phyloP scores from a whole-genome alignment of 2,329 filamentous ascomycete genomes.

The Tolypocladium sp. region DNA sequence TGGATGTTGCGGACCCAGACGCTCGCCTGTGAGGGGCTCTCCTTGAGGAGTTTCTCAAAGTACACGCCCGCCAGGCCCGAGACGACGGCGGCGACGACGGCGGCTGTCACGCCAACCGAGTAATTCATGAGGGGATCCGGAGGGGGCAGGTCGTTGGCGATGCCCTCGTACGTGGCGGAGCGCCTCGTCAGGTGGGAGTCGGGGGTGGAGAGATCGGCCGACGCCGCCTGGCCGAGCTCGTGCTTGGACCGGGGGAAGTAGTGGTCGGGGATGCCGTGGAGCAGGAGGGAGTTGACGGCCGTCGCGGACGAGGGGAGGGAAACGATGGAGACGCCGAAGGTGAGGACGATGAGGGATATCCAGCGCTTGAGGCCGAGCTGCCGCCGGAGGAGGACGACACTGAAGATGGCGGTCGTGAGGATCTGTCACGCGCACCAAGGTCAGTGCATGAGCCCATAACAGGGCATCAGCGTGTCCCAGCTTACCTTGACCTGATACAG shows the following conservation, averaged over 20 bases:
- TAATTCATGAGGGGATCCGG: slow-evolving; percentile 58
- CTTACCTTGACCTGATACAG: slow-evolving; percentile 82
- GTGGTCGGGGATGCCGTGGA: slow-evolving; percentile 54
- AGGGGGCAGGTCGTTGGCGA: slow-evolving; percentile 49
- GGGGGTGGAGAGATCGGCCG: slow-evolving; percentile 8
- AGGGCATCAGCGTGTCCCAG: neutral
- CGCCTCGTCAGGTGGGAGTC: slow-evolving; percentile 40
- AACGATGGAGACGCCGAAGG: slow-evolving; percentile 75
- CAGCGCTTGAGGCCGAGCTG: slow-evolving; percentile 66
- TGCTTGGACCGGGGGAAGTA: slow-evolving; percentile 75
- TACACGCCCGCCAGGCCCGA: slow-evolving; percentile 82
- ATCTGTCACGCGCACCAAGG: slow-evolving; percentile 40
- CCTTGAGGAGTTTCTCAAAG: slow-evolving; percentile 86
- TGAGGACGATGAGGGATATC: slow-evolving; percentile 70
- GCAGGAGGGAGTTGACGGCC: slow-evolving; percentile 45
- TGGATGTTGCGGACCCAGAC: slow-evolving; percentile 95
- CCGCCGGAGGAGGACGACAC: slow-evolving; percentile 65
- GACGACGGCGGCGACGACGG: slow-evolving; percentile 66
- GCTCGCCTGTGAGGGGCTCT: slow-evolving; percentile 64
- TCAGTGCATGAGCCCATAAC: neutral
- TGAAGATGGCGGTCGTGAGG: slow-evolving; percentile 81
- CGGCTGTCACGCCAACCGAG: slow-evolving; percentile 68
- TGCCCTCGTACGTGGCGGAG: slow-evolving; percentile 86
- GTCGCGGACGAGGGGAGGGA: slow-evolving; percentile 60
- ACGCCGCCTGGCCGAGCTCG: slow-evolving; percentile 52